Conservation (phyloP, 2,329 filamentous ascomycete genomes). For the Cryoendolithus antarcticus region DNA sequence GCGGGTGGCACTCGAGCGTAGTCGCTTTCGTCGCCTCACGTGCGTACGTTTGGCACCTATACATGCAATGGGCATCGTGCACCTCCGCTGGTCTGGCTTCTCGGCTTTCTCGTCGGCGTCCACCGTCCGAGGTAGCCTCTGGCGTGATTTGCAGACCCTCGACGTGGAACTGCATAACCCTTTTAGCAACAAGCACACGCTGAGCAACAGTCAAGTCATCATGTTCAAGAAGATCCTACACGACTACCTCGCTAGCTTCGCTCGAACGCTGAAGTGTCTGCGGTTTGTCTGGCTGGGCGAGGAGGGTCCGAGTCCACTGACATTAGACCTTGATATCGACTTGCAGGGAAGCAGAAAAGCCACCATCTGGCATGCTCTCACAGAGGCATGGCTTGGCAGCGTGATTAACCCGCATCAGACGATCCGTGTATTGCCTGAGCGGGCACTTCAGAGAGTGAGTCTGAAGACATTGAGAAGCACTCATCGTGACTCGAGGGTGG, state of each 20-base stretch:
- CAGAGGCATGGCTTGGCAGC: constrained; percentile 16
- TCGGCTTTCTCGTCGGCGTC: constrained; percentile 12
- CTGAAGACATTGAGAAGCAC: constrained; percentile 10
- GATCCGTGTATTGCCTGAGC: constrained; percentile 2
- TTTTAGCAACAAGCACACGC: constrained; percentile 3
- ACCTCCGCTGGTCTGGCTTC: constrained; percentile 21
- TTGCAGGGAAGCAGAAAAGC: constrained; percentile 7
- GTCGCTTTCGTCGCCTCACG: constrained; percentile 10
- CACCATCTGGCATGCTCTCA: constrained; percentile 12
- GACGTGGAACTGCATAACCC: constrained; percentile 19
- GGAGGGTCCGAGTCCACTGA: constrained; percentile 19
- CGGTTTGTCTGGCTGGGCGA: constrained; percentile 20
- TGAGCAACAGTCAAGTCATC: constrained; percentile 12
- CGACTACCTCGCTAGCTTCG: constrained; percentile 21
- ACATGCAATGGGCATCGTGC: constrained; percentile 21
- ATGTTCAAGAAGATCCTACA: constrained; percentile 20
- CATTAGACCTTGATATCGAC: constrained; percentile 11
- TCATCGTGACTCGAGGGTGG: not conserved
- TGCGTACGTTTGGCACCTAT: constrained; percentile 15
- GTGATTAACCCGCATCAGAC: constrained; percentile 9
- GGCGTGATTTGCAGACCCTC: constrained; percentile 17
- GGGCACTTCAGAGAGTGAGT: not conserved
- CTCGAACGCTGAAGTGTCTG: constrained; percentile 14
- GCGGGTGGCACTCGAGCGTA: constrained; percentile 17
- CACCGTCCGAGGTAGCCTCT: constrained; percentile 6